These are phyloP conservation scores for Penicillium cataractarum DNA, from an alignment of 495 filamentous ascomycete species.

Conservation along the genomic window DNA sequence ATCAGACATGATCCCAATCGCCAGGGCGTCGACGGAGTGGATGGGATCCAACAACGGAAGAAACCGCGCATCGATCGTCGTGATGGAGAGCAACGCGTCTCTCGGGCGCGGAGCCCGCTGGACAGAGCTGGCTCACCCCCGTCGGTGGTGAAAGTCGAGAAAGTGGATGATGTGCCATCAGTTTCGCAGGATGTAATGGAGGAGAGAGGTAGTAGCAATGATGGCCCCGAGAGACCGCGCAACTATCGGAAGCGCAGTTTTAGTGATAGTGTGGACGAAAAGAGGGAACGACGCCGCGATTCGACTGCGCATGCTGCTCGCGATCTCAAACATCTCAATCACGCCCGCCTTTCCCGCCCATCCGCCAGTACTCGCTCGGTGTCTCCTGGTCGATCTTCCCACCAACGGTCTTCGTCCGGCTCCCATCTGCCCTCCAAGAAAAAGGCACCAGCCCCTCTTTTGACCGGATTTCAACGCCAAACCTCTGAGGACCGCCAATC, in stretches of 20 bases:
- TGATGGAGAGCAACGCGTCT: conserved; percentile 25
- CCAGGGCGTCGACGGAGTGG: conserved; percentile 51
- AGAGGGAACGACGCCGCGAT: conserved; percentile 32
- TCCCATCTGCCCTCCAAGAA: conserved; percentile 52
- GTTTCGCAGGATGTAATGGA: conserved; percentile 29
- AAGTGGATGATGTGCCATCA: conserved; percentile 35
- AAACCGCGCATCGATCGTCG: conserved; percentile 36
- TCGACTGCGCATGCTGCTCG: conserved; percentile 27
- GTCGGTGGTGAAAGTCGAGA: conserved; percentile 44
- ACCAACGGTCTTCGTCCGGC: conserved; percentile 65
- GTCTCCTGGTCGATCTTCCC: conserved; percentile 62
- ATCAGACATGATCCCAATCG: conserved; percentile 66
- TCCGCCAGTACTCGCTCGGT: conserved; percentile 59
- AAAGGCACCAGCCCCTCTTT: conserved; percentile 56
- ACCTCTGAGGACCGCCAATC: conserved; percentile 68
- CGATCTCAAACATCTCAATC: conserved; percentile 34
- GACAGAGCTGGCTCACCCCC: conserved; percentile 29
- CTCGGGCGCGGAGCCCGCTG: conserved; percentile 33
- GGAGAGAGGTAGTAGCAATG: conserved; percentile 21
- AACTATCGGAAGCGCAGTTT: conserved; percentile 46
- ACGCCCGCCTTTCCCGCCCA: conserved; percentile 32
- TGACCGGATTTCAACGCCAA: conserved; percentile 47
- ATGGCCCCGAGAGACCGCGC: conserved; percentile 22
- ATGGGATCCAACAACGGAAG: conserved; percentile 45
- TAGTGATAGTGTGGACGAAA: conserved; percentile 46